Percentiles rank a stretch among this genome's conserved stretches.
These are phyloP conservation scores for Aspergillus neoniger DNA, from an alignment of 2,329 filamentous ascomycete species.

Conservation along the genomic window DNA sequence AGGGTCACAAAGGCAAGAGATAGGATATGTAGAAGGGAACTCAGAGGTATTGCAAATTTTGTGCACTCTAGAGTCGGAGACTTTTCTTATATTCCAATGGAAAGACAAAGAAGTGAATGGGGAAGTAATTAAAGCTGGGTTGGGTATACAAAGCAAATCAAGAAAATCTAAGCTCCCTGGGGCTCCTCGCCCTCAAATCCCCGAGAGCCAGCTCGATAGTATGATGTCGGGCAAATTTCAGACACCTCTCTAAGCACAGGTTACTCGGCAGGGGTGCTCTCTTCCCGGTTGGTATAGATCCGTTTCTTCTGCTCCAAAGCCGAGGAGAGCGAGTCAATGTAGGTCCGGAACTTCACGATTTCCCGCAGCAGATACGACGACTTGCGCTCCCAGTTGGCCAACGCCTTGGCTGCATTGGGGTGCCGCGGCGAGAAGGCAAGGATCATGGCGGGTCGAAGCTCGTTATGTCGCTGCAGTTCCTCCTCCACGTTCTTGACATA, in stretches of 20 bases:
- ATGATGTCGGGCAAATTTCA: neutral
- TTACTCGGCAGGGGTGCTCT: slow-evolving; percentile 16
- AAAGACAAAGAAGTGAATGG: neutral
- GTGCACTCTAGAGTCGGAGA: neutral
- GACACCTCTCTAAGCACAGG: neutral
- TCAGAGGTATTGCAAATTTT: neutral
- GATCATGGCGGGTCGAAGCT: slow-evolving; percentile 81
- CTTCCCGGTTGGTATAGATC: slow-evolving; percentile 56
- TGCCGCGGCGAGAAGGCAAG: slow-evolving; percentile 86
- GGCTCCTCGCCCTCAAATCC: neutral
- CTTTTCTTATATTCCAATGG: neutral
- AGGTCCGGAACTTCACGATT: slow-evolving; percentile 95
- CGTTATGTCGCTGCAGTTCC: slow-evolving; percentile 84
- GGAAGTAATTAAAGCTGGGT: neutral
- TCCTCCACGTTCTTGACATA: slow-evolving; percentile 87
- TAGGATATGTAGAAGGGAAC: neutral
- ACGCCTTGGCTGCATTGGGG: slow-evolving; percentile 76
- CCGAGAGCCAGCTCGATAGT: neutral
- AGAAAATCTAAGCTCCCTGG: neutral
- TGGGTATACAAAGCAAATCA: neutral
- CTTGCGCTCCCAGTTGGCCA: slow-evolving; percentile 97
- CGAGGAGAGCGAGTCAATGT: slow-evolving; percentile 78
- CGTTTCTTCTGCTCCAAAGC: slow-evolving; percentile 70
- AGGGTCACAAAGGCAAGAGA: neutral
- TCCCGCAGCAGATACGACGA: slow-evolving; percentile 87